Evolutionary conservation across 2,329 filamentous ascomycete species (phyloP), one percentile per base, ranked within the genome.

Genomic region (Polytolypa hystricis): DNA sequence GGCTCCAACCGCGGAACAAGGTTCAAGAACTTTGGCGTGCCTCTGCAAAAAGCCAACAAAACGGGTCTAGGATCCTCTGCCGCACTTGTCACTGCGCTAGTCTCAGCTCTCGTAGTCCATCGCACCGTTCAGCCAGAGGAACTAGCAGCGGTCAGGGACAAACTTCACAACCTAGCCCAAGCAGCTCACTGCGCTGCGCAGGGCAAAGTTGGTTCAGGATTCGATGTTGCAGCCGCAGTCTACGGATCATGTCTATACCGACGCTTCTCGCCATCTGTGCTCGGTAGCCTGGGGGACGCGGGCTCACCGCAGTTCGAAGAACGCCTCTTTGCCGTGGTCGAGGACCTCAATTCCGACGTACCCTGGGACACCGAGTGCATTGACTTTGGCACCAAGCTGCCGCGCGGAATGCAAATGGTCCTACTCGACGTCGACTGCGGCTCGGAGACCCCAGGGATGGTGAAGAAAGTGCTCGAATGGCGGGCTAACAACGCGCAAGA

Each of bases 361-460:
- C 61, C 62, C 16, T 98, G 91, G 91, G 87, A 96, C 50, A 79
- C 78, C 0, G 77, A 86, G 50, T 77, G 93, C 33, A 61, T 64
- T 20, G 81, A 84, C 50, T 75, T 79, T 4, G 73, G 69, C 11
- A 77, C 89, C 35, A 71, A 69, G 42, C 69, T 96, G 40, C 87
- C 89, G 0, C 51, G 58, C 1, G 84, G 84, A 1, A 65, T 93
- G 47, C 73, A 81, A 16, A 68, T 96, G 47, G 74, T 93, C 42
- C 91, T 98, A 80, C 94, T 86, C 54, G 91, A 98, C 54, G 91
- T 98, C 5, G 84, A 93, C 56, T 94, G 87, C 54, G 91, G 91
- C 20, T 89, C 81, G 33, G 76, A 93, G 65, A 96, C 89, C 5
- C 87, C 93, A 0, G 75, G 85, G 10, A 96, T 98, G 91, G 91